Conservation (phyloP, 2,329 filamentous ascomycete species). For the Botrytis deweyae region DNA sequence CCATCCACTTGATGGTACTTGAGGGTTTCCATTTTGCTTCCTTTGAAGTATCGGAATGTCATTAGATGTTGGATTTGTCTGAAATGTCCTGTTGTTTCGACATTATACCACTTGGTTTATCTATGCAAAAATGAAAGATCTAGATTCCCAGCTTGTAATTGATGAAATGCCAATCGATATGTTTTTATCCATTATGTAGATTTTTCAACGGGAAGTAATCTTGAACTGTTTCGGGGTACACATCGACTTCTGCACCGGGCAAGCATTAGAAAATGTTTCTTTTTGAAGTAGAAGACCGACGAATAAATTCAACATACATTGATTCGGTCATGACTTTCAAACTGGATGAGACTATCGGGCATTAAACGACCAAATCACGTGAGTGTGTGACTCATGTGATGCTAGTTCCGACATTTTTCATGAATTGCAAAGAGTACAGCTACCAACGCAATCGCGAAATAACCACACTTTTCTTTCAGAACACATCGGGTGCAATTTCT, state of each 20-base stretch:
- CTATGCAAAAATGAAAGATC: background rate
- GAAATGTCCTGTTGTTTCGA: background rate
- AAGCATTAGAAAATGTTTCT: too few species aligned
- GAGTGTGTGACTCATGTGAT: slow-evolving; percentile 11
- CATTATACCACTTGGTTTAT: background rate
- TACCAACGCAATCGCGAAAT: background rate
- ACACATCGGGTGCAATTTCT: background rate
- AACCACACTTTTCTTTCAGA: background rate
- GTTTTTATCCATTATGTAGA: too few species aligned
- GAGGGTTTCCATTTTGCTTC: background rate
- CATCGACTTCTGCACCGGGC: background rate
- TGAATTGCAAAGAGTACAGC: background rate
- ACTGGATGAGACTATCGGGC: background rate
- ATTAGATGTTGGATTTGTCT: background rate
- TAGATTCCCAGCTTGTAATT: background rate
- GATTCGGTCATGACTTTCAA: background rate
- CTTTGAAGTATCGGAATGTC: too few species aligned
- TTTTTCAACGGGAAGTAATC: background rate
- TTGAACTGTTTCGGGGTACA: background rate
- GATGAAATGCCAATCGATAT: background rate
- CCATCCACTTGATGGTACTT: background rate
- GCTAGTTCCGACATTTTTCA: slow-evolving; percentile 12
- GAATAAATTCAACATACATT: too few species aligned
- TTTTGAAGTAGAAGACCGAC: background rate
- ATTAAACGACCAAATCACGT: background rate